Evolutionary conservation across 192 early-diverging fungal species (phyloP), one percentile per base, ranked within the genome.

Genomic region (Dissophora ornata): DNA sequence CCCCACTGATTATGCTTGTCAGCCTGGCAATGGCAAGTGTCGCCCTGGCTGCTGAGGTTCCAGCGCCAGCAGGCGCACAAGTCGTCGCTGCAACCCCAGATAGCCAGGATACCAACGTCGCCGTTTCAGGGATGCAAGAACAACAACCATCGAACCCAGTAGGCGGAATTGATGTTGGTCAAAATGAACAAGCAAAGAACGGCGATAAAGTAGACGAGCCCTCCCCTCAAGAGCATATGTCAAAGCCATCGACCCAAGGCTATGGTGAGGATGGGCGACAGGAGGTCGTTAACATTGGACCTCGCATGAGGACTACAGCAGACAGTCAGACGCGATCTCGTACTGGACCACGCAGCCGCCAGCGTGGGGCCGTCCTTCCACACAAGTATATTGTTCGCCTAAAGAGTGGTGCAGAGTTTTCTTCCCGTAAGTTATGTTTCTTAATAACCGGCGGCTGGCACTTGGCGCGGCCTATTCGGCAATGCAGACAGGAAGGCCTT

Each of bases 301-400:
- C 73, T 5, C 53, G 64, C 0, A 36, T 77, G 34, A 60, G 24
- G 25, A 62, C 58, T 0, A 77, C 73, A 19, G 65, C 65, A 3
- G 73, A 67, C 24, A 51, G 73, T 13, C 73, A 77, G 47, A 62
- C 58, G 1, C 54, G 29, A 1, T 67, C 64, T 33, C 63, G 65
- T 12, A 47, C 40, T n/a, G 73, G 73, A 9, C 73, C 64, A 2
- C 73, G 73, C 15, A 53, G 73, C 15, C 64, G 73, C 6, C 73
- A 77, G 38, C 63, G 73, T 51, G 73, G 73, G 22, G 58, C 59
- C 5, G 59, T 77, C 26, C 57, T 77, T 32, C 64, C 73, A 29
- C 41, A 77, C 53, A 77, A 62, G 25, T 77, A 77, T 24, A 77
- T 77, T 42, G 64, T 77, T 1, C 57, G 58, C 4, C 65, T 77